These are phyloP conservation scores for Trametopsis cervina DNA, from an alignment of 768 basidiomycete genomes.

Conservation along the genomic window DNA sequence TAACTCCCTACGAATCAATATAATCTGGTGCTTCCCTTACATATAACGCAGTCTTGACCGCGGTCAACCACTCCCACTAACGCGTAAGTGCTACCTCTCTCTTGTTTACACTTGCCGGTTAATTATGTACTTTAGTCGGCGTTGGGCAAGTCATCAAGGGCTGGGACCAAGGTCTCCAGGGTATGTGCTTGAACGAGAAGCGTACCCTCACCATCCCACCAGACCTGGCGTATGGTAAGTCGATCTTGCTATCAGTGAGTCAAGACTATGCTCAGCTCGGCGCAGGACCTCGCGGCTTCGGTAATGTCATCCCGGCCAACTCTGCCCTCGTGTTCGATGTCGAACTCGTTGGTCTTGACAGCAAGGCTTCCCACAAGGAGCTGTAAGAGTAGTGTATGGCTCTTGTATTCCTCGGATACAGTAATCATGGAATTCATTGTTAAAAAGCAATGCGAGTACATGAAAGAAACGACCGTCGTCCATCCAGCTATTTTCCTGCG, in stretches of 20 bases:
- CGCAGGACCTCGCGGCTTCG: conserved; percentile 68
- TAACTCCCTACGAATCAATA: no score
- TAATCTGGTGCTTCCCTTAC: no score
- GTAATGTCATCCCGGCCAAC: conserved; percentile 68
- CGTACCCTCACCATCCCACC: conserved; percentile 85
- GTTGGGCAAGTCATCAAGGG: conserved; percentile 77
- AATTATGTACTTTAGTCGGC: conserved; percentile 46
- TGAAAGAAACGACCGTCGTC: not conserved
- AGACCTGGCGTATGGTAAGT: conserved; percentile 74
- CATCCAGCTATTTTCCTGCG: not conserved
- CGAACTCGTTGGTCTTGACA: conserved; percentile 65
- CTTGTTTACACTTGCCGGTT: not conserved
- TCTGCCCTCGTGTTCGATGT: conserved; percentile 83
- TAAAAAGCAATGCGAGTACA: not conserved
- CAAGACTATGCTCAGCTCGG: not conserved
- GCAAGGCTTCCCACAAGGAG: conserved; percentile 41
- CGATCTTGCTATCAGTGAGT: not conserved
- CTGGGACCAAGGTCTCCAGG: conserved; percentile 77
- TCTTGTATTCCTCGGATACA: not conserved
- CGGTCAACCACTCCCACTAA: conserved; percentile 67
- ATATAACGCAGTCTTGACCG: conserved; percentile 68
- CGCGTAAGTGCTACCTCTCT: conserved; percentile 41
- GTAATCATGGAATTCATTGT: not conserved
- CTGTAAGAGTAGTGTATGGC: conserved; percentile 29
- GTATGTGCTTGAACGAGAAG: conserved; percentile 87